Evolutionary conservation across 2,329 filamentous ascomycete genomes (phyloP).

Genomic region (Penicillium carneum): DNA sequence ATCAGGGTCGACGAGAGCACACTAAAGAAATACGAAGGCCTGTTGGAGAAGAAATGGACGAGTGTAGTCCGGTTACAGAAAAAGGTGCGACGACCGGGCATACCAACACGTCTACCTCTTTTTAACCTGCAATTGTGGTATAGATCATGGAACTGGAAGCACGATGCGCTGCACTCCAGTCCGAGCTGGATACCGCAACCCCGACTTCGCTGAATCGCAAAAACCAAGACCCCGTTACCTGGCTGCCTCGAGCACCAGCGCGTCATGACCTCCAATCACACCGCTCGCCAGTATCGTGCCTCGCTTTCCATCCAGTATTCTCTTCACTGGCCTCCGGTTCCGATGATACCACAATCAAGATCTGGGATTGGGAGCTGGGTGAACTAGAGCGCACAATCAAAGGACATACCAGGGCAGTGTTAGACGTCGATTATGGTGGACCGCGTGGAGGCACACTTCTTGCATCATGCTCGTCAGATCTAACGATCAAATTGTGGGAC

Average conservation of each 20-base stretch:
- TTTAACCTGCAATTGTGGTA: constrained; percentile 27
- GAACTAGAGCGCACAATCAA: constrained; percentile 90
- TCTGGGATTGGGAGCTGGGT: constrained; percentile 95
- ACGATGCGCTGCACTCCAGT: constrained; percentile 74
- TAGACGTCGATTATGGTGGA: constrained; percentile 89
- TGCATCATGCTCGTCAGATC: constrained; percentile 83
- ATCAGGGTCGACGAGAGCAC: constrained; percentile 78
- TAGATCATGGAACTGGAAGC: constrained; percentile 94
- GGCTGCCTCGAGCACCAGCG: constrained; percentile 84
- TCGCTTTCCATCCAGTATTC: constrained; percentile 92
- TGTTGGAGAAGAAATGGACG: constrained; percentile 98
- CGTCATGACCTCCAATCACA: constrained; percentile 85
- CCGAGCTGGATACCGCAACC: constrained; percentile 83
- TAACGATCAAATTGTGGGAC: constrained; percentile 96
- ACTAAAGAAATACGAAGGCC: constrained; percentile 89
- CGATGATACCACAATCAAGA: constrained; percentile 92
- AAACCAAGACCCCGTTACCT: constrained; percentile 82
- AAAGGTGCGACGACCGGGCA: constrained; percentile 63
- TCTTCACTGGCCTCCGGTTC: constrained; percentile 88
- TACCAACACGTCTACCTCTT: constrained; percentile 13
- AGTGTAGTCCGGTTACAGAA: constrained; percentile 93
- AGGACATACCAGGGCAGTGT: constrained; percentile 85
- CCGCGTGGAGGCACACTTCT: constrained; percentile 79
- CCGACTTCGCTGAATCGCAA: constrained; percentile 77
- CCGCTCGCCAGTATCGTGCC: constrained; percentile 78